A percentile compares a stretch with the other conserved stretches of the same genome.
phyloP scores from a whole-genome alignment of 2,329 filamentous ascomycete species.

The Fonsecaea pedrosoi region DNA sequence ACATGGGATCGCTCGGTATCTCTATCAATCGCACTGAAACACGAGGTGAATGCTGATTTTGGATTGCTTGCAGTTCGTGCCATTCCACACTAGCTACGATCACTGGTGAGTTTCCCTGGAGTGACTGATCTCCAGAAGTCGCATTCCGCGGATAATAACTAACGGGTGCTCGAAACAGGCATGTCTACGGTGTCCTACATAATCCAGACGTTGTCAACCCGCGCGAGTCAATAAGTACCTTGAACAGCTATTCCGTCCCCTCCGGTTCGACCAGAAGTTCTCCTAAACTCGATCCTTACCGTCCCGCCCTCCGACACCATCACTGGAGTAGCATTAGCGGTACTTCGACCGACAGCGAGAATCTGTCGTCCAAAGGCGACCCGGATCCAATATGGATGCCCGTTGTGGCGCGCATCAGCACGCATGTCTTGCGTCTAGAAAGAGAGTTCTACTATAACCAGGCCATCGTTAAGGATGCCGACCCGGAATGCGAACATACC shows the following conservation, averaged over 20 bases:
- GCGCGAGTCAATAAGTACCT: slow-evolving; percentile 52
- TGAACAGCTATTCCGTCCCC: slow-evolving; percentile 49
- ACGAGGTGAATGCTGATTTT: slow-evolving; percentile 15
- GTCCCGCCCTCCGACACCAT: slow-evolving; percentile 48
- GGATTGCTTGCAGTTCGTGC: slow-evolving; percentile 41
- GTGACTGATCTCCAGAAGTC: slow-evolving; percentile 49
- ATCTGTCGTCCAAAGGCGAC: slow-evolving; percentile 49
- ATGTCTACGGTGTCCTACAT: slow-evolving; percentile 68
- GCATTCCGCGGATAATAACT: slow-evolving; percentile 41
- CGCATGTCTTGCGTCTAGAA: slow-evolving; percentile 82
- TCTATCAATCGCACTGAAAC: not conserved
- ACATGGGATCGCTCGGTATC: slow-evolving; percentile 71
- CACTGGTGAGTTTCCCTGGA: slow-evolving; percentile 66
- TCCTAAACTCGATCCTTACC: slow-evolving; percentile 48
- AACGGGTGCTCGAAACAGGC: slow-evolving; percentile 42
- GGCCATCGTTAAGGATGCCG: slow-evolving; percentile 71
- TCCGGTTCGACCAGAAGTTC: slow-evolving; percentile 53
- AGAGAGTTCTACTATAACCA: slow-evolving; percentile 84
- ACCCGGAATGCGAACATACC: slow-evolving; percentile 77
- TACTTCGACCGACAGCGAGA: slow-evolving; percentile 53
- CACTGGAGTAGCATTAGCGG: slow-evolving; percentile 61
- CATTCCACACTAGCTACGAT: slow-evolving; percentile 72
- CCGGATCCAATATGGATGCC: slow-evolving; percentile 58
- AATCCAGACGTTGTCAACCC: slow-evolving; percentile 57
- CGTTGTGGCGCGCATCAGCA: slow-evolving; percentile 82